Percentiles rank a stretch among this genome's conserved stretches.
These are phyloP conservation scores for Phoma sp. DNA, from an alignment of 2,329 filamentous ascomycete species.

Conservation along the genomic window DNA sequence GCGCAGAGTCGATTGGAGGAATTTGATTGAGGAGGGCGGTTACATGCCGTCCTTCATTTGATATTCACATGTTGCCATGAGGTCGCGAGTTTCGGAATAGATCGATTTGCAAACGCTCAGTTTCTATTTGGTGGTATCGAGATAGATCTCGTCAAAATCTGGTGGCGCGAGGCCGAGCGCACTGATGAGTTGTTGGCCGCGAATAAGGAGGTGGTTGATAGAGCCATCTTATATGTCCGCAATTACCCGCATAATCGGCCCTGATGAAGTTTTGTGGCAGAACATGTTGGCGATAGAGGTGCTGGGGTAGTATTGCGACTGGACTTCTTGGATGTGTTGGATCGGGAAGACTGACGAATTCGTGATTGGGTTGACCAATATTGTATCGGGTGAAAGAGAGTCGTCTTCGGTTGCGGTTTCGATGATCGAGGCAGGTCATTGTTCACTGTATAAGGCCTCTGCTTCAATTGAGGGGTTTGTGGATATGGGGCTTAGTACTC, in stretches of 20 bases:
- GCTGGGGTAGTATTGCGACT: constrained; percentile 18
- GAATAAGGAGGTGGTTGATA: constrained; percentile 23
- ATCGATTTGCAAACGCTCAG: no score
- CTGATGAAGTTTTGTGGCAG: constrained; percentile 3
- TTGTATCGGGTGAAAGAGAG: not conserved
- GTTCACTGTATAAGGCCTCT: not conserved
- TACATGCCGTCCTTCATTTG: constrained; percentile 36
- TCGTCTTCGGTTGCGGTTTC: not conserved
- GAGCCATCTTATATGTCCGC: constrained; percentile 23
- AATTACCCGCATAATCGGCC: constrained; percentile 16
- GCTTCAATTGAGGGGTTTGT: not conserved
- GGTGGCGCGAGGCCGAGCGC: constrained; percentile 18
- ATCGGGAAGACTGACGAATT: constrained; percentile 21
- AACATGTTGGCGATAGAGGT: constrained; percentile 17
- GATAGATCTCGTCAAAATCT: not conserved
- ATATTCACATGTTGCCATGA: not conserved
- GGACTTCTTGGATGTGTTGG: constrained; percentile 19
- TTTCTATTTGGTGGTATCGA: not conserved
- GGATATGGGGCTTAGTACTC: not conserved
- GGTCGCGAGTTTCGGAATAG: no score
- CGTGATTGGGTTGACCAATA: constrained; percentile 10
- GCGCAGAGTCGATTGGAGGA: constrained; percentile 49
- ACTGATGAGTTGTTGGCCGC: constrained; percentile 13
- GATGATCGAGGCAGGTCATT: not conserved
- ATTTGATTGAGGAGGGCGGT: constrained; percentile 39